A percentile compares a stretch with the other conserved stretches of the same genome.
phyloP scores from a whole-genome alignment of 441 rosid genomes.

The Eruca vesicaria region DNA sequence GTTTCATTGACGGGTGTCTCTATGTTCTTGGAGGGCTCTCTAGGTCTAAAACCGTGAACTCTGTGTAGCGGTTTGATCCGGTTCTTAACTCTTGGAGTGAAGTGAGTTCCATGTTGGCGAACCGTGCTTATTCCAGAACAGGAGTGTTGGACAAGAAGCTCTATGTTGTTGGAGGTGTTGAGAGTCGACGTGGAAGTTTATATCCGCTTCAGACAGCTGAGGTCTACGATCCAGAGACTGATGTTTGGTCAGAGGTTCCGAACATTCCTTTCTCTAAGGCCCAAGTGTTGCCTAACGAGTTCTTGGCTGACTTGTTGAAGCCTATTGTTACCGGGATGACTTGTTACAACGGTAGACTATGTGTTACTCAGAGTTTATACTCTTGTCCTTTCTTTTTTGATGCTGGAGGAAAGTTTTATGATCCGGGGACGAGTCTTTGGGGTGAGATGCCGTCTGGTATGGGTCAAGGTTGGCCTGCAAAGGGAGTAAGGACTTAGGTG shows the following conservation, averaged over 20 bases:
- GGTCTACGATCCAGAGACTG: conserved; percentile 63
- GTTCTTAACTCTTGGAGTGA: conserved; percentile 66
- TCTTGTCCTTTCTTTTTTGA: conserved; percentile 95
- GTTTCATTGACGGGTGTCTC: conserved; percentile 66
- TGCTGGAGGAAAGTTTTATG: conserved; percentile 82
- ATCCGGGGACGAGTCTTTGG: conserved; percentile 73
- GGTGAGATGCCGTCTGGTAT: conserved; percentile 80
- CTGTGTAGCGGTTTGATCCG: conserved; percentile 74
- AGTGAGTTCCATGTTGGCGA: conserved; percentile 64
- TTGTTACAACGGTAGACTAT: conserved; percentile 77
- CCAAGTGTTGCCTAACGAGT: conserved; percentile 72
- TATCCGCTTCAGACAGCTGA: conserved; percentile 85
- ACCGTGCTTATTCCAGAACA: conserved; percentile 79
- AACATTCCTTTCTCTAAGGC: conserved; percentile 86
- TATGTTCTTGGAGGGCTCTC: conserved; percentile 88
- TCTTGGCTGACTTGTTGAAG: conserved; percentile 72
- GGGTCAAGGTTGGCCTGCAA: conserved; percentile 96
- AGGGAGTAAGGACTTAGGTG: conserved; percentile 56
- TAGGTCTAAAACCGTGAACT: conserved; percentile 53
- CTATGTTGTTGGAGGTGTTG: conserved; percentile 89
- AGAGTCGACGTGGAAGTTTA: conserved; percentile 54
- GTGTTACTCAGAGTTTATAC: conserved; percentile 85
- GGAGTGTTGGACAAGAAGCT: conserved; percentile 67
- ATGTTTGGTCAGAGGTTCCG: conserved; percentile 72
- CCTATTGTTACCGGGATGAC: conserved; percentile 94